These are phyloP conservation scores for Apophysomyces ossiformis DNA, from an alignment of 371 early-diverging fungal species.

Conservation along the genomic window DNA sequence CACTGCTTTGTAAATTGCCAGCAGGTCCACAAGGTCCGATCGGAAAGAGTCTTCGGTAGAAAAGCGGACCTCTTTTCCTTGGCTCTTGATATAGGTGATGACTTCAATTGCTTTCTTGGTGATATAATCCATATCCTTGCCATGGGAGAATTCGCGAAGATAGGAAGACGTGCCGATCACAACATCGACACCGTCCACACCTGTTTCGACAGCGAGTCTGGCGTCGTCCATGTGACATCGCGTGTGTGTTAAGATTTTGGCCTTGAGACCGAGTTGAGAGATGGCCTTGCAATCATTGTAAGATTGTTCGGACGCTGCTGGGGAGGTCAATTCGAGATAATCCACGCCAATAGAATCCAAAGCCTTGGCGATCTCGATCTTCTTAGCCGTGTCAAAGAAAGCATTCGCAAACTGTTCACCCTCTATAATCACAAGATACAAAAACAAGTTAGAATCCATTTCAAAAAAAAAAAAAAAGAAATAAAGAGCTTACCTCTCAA, in stretches of 20 bases:
- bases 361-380: constrained; percentile 95
- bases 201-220: constrained; percentile 89
- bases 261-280: constrained; percentile 87
- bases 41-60: constrained; percentile 97
- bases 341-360: constrained; percentile 95
- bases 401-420: constrained; percentile 98
- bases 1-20: constrained; percentile 91
- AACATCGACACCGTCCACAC: constrained; percentile 93
- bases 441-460: no score
- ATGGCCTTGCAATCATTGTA: constrained; percentile 87
- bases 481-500: constrained; percentile 66
- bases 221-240: constrained; percentile 98
- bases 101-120: constrained; percentile 93
- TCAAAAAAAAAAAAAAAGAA: constrained; percentile 5
- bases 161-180: constrained; percentile 95
- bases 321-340: constrained; percentile 93
- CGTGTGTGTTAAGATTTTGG: constrained; percentile 94
- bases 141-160: constrained; percentile 93
- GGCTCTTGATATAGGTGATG: constrained; percentile 88
- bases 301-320: constrained; percentile 93
- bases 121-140: constrained; percentile 96
- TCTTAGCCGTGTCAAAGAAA: constrained; percentile 92
- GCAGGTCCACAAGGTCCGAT: constrained; percentile 89
- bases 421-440: constrained; percentile 51
- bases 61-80: constrained; percentile 94